phyloP scores from a whole-genome alignment of 345 rosid species.

The Syzygium oleosum region DNA sequence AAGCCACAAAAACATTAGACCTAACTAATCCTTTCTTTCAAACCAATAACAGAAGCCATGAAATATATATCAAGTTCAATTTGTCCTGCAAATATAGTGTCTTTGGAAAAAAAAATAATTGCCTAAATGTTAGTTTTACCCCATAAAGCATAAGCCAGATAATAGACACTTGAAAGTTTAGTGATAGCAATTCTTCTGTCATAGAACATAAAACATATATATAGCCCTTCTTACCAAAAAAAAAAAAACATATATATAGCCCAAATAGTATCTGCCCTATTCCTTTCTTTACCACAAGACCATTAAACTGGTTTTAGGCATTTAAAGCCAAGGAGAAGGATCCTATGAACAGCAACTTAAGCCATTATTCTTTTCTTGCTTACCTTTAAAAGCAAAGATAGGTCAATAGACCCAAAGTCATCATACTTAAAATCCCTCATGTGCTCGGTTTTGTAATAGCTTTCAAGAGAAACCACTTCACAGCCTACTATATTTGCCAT shows the following conservation, averaged over 20 bases:
- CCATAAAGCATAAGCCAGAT: not conserved
- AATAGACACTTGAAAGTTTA: not conserved
- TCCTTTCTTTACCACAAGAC: not conserved
- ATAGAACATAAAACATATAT: not conserved
- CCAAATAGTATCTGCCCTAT: not conserved
- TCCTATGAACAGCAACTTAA: not conserved
- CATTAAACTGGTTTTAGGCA: not conserved
- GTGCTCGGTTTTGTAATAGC: conserved; percentile 79
- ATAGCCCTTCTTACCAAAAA: too few species aligned
- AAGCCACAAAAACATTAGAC: not conserved
- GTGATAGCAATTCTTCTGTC: not conserved
- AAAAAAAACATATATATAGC: not conserved
- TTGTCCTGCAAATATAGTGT: not conserved
- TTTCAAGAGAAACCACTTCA: conserved; percentile 98
- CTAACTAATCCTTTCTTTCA: not conserved
- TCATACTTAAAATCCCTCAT: conserved; percentile 88
- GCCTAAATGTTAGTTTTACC: not conserved
- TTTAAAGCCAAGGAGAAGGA: not conserved
- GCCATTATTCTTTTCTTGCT: not conserved
- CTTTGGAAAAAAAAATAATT: not conserved
- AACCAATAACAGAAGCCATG: not conserved
- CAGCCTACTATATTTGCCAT: conserved; percentile 99
- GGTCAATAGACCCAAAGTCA: conserved; percentile 84
- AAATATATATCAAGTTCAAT: not conserved
- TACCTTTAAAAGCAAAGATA: conserved; percentile 89